Evolutionary conservation across 768 basidiomycete genomes (phyloP), one percentile per base, ranked within the genome.

Genomic region (Xanthoconium stramineum): DNA sequence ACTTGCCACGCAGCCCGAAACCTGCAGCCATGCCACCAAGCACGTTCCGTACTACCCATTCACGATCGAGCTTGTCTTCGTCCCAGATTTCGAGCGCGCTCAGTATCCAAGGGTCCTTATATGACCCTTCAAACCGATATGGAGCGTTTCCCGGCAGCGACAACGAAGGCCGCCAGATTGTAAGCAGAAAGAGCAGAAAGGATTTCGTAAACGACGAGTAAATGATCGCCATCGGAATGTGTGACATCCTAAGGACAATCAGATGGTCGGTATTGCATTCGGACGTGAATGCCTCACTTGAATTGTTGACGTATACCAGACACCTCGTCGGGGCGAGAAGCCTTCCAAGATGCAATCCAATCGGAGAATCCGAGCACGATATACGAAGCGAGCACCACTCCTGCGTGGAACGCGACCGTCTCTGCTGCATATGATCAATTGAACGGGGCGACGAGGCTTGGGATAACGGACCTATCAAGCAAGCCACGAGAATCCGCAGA

Each of bases 21-120:
- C 91, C 91, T 33, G 91, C 87, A 12, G 90, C 86, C 83, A 94
- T 86, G 0, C 91, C 91, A 12, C 91, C 91, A 2, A 94, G 75
- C 11, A 92, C 76, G 61, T 94, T 93, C 28, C 91, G 79, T 5
- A 93, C 83, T 7, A 91, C 75, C 91, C 91, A 94, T 64, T 88
- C 89, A 8, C 88, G 81, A 67, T 93, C 89, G 1, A 93, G 71
- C 32, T 80, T 82, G 58, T 86, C 85, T 49, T 91, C 89, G 59
- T 88, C 86, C 50, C 91, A 76, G 3, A 87, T 61, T 55, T 81
- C 75, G 44, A 86, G 75, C 3, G 77, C 76, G n/a, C 65, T 50
- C 9, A 71, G 57, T 24, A 81, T 43, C 56, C 77, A 63, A 15
- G 74, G 72, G 47, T 72, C 67, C 45, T 75, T 62, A 55, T 69